These are phyloP conservation scores for Lasiodiplodia hormozganensis DNA, from an alignment of 2,329 filamentous ascomycete genomes.

Conservation along the genomic window DNA sequence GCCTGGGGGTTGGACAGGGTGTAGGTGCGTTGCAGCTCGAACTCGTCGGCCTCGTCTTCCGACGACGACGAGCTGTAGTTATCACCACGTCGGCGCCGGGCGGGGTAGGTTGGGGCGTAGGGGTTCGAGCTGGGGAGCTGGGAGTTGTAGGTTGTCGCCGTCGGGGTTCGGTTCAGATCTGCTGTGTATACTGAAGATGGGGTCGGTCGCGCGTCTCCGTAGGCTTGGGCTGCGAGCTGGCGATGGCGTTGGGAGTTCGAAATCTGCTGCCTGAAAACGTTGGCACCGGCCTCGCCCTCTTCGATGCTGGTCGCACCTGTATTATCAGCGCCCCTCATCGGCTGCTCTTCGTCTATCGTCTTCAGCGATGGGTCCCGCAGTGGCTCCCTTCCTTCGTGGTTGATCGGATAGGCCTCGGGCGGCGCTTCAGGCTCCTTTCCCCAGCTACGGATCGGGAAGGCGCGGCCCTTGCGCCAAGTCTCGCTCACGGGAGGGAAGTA, in stretches of 20 bases:
- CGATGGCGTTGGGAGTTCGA: conserved; percentile 45
- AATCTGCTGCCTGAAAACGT: conserved; percentile 50
- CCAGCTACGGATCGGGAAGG: conserved; percentile 65
- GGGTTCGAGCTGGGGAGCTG: conserved; percentile 42
- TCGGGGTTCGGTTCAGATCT: conserved; percentile 41
- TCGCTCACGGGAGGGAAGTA: conserved; percentile 65
- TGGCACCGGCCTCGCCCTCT: conserved; percentile 34
- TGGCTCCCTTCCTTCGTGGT: conserved; percentile 40
- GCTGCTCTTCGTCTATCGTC: conserved; percentile 42
- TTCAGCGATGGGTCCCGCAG: conserved; percentile 36
- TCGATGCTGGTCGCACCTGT: conserved; percentile 22
- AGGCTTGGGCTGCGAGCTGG: conserved; percentile 35
- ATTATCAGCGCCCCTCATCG: conserved; percentile 27
- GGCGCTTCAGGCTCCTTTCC: conserved; percentile 53
- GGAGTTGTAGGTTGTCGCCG: conserved; percentile 44
- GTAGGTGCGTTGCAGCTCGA: conserved; percentile 44
- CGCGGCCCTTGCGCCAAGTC: conserved; percentile 64
- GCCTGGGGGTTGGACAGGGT: conserved; percentile 33
- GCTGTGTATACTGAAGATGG: conserved; percentile 36
- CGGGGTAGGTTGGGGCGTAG: conserved; percentile 35
- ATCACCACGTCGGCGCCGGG: conserved; percentile 39
- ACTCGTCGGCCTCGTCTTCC: conserved; percentile 45
- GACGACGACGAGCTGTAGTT: conserved; percentile 48
- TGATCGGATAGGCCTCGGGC: conserved; percentile 32
- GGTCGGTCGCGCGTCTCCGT: conserved; percentile 32